These are phyloP conservation scores for Toxicodendron radicans DNA, from an alignment of 345 rosid genomes.

Conservation along the genomic window DNA sequence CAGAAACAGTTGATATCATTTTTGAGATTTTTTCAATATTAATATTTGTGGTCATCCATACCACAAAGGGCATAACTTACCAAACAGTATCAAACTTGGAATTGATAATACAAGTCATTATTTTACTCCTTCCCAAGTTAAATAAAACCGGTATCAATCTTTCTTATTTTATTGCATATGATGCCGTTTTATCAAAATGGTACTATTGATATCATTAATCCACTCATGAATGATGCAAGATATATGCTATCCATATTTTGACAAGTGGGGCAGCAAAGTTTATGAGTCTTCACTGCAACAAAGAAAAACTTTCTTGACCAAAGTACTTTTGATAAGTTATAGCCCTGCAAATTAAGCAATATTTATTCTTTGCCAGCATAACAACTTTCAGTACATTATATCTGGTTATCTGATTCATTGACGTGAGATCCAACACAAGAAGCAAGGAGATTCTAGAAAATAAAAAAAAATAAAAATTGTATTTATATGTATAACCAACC, in stretches of 20 bases:
- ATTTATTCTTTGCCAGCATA: conserved; percentile 2
- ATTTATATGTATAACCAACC: conserved; percentile 42
- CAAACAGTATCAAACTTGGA: neutral
- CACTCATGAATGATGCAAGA: neutral
- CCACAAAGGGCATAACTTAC: neutral
- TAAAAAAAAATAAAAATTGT: conserved; percentile 1
- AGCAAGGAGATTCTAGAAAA: conserved; percentile 6
- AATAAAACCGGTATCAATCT: neutral
- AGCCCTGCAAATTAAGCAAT: neutral
- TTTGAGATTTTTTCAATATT: neutral
- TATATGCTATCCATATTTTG: neutral
- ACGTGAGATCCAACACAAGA: neutral
- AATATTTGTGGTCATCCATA: neutral
- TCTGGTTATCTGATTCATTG: neutral
- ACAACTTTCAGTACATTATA: neutral
- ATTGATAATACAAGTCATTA: neutral
- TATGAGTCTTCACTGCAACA: neutral
- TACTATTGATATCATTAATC: neutral
- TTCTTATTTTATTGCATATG: neutral
- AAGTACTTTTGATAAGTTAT: neutral
- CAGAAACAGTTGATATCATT: neutral
- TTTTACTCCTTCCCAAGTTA: neutral
- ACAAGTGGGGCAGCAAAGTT: no score
- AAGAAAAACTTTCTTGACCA: neutral
- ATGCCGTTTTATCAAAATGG: neutral